Percentiles rank a stretch among this genome's conserved stretches.
Evolutionary conservation across 1,284 basidiomycete species (phyloP).

Genomic region (Trichosporon faecale): DNA sequence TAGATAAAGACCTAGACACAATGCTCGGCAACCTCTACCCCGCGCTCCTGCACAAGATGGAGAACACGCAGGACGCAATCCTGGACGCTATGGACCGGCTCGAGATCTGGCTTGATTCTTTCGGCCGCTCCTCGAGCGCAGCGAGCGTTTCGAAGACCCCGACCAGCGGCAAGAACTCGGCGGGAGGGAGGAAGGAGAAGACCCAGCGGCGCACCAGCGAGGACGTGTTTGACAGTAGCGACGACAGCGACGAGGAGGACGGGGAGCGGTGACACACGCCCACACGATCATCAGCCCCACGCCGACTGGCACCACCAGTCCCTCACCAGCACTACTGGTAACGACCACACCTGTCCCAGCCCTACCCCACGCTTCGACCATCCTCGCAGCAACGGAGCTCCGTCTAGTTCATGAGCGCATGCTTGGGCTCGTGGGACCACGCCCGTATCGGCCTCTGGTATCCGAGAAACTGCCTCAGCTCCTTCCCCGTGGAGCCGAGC

Average conservation of each 20-base stretch:
- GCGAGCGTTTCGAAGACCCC: neutral
- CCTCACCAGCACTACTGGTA: no score
- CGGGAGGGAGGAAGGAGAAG: neutral
- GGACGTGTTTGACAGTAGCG: neutral
- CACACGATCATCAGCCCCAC: neutral
- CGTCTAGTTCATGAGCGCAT: no score
- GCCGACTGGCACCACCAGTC: no score
- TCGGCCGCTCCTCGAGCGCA: neutral
- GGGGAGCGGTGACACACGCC: neutral
- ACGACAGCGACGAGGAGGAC: neutral
- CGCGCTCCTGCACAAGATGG: neutral
- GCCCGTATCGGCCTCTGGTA: no score
- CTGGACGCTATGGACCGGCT: neutral
- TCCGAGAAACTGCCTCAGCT: no score
- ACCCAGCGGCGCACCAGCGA: neutral
- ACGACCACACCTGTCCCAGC: no score
- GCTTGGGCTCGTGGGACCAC: no score
- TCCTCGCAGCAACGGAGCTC: no score
- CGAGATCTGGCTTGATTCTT: conserved; percentile 1
- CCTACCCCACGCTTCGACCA: no score
- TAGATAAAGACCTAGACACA: no score
- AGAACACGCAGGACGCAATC: neutral
- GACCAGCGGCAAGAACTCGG: neutral
- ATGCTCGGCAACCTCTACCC: neutral
- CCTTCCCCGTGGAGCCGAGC: no score